These are phyloP conservation scores for Oryza glaberrima DNA, from an alignment of 176 grass and related monocot genomes.

Conservation along the genomic window DNA sequence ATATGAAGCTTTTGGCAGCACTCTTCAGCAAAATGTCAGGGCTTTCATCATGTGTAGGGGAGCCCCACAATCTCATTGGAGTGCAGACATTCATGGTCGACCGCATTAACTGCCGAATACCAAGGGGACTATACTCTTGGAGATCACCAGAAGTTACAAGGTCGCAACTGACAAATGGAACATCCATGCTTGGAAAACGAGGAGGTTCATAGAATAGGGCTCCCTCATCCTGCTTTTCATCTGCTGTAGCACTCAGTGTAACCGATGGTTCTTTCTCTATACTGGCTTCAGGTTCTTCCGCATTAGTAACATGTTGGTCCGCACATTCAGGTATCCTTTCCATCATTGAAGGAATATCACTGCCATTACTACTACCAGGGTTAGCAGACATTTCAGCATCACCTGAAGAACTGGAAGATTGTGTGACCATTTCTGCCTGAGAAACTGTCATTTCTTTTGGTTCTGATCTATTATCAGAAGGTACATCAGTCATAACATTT, in stretches of 20 bases:
- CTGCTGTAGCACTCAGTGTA: conserved; percentile 6
- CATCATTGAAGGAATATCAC: conserved; percentile 11
- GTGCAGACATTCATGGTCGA: conserved; percentile 70
- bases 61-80: conserved; percentile 74
- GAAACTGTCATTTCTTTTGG: conserved; percentile 31
- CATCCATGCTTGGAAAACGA: conserved; percentile 82
- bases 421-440: conserved; percentile 48
- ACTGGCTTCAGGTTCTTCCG: conserved; percentile 35
- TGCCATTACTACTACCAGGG: conserved; percentile 21
- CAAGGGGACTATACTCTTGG: conserved; percentile 90
- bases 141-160: conserved; percentile 80
- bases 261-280: neutral
- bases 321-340: conserved; percentile 25
- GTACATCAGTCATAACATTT: conserved; percentile 34
- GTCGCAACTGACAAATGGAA: conserved; percentile 96
- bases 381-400: conserved; percentile 38
- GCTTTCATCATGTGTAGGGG: conserved; percentile 61
- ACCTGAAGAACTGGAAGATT: conserved; percentile 23
- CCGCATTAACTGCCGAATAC: conserved; percentile 84
- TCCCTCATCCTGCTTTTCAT: conserved; percentile 45
- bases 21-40: conserved; percentile 63
- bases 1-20: conserved; percentile 78
- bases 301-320: conserved; percentile 37
- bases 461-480: conserved; percentile 24
- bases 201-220: conserved; percentile 85